Evolutionary conservation across 495 filamentous ascomycete genomes (phyloP), one percentile per base, ranked within the genome.

Genomic region (Penicillium argentinense): DNA sequence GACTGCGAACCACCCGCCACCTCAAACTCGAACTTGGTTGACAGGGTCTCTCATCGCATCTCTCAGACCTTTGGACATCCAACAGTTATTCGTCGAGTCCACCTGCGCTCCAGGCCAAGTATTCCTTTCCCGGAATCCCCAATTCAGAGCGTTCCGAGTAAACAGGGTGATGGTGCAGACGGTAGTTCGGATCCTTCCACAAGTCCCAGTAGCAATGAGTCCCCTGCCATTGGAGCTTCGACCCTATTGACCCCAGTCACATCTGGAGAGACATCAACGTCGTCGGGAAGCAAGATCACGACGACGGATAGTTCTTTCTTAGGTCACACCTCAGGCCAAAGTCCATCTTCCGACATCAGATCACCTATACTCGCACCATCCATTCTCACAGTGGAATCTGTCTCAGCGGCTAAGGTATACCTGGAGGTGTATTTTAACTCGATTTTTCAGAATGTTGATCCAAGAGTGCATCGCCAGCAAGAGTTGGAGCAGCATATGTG

Each of bases 391-490:
- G 84, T 88, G 3, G 92, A 97, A 64, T 78, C 78, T 30, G 79
- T 83, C 6, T 79, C 89, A 0, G 84, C 86, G 7, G 85, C 89
- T 24, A 96, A 96, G 64, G 78, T 95, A 18, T 95, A 81, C 51
- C 78, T 97, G 18, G 92, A 97, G 57, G 88, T 83, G 3, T 77
- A 91, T 55, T 96, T 88, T 71, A 83, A 88, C 55, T 66, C 78
- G 6, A 65, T 89, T 9, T 76, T 85, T 29, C 64, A 69, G 24
- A 66, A 67, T 24, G 48, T 69, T 4, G 80, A 78, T 29, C 67
- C 84, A 49, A 82, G 91, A 2, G 79, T 78, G 7, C 63, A 86
- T 45, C 84, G 92, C 3, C 78, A 81, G 32, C 74, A 76, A 33
- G 75, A 85, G 27, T 68, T 96, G 9, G 88, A 96, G 60, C 63